These are phyloP conservation scores for Bipolaris victoriae DNA, from an alignment of 2,329 filamentous ascomycete species.

Conservation along the genomic window DNA sequence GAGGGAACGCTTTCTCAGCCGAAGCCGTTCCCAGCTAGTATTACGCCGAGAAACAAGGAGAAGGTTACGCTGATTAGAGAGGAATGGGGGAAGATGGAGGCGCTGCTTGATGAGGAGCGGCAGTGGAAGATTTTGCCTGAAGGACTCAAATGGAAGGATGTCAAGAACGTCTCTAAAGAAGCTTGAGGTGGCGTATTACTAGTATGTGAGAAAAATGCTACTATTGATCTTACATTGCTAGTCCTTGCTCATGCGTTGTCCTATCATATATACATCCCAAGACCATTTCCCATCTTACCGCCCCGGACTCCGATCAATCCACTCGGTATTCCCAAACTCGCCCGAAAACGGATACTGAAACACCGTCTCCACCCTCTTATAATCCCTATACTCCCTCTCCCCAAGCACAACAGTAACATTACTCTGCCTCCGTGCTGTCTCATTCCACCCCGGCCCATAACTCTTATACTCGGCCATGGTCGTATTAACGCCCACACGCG, in stretches of 20 bases:
- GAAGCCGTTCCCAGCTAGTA: conserved; percentile 23
- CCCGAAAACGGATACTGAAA: conserved; percentile 49
- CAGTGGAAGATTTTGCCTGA: conserved; percentile 33
- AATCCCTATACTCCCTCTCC: conserved; percentile 38
- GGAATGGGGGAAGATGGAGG: conserved; percentile 28
- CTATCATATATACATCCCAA: background rate
- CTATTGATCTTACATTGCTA: no score
- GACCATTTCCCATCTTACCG: conserved; percentile 2
- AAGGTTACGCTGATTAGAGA: conserved; percentile 14
- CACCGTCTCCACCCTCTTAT: conserved; percentile 31
- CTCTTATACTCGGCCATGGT: conserved; percentile 63
- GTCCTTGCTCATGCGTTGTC: background rate
- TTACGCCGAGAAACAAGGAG: conserved; percentile 20
- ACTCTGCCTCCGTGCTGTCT: conserved; percentile 51
- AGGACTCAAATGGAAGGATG: conserved; percentile 24
- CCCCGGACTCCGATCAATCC: conserved; percentile 53
- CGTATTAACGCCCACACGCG: conserved; percentile 51
- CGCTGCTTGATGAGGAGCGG: conserved; percentile 20
- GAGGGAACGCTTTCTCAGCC: conserved; percentile 28
- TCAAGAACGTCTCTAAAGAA: background rate
- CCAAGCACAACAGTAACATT: conserved; percentile 58
- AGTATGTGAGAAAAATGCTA: no score
- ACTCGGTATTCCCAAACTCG: conserved; percentile 53
- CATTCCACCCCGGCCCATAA: conserved; percentile 62
- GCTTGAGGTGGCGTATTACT: background rate